A percentile compares a stretch with the other conserved stretches of the same genome.
phyloP scores from a whole-genome alignment of 1,284 basidiomycete species.

The Papiliotrema nemorosa region DNA sequence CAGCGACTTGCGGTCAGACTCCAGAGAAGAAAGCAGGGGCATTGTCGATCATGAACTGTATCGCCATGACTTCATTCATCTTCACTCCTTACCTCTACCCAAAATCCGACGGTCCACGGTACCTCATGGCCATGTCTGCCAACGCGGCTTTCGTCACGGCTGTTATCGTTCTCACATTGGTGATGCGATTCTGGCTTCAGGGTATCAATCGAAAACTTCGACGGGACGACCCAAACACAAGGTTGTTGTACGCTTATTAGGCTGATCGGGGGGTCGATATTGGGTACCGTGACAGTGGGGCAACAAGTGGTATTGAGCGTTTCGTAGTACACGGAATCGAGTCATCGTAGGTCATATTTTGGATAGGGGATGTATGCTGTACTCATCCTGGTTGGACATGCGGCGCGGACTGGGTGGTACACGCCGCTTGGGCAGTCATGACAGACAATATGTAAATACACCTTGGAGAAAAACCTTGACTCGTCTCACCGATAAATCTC shows the following conservation, averaged over 20 bases:
- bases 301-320: no score
- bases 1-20: slow-evolving; percentile 32
- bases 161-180: slow-evolving; percentile 13
- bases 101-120: slow-evolving; percentile 18
- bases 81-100: slow-evolving; percentile 33
- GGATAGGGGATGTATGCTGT: no score
- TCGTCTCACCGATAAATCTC: no score
- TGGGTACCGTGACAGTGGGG: no score
- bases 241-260: slow-evolving; percentile 15
- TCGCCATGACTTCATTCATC: slow-evolving; percentile 26
- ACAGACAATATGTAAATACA: no score
- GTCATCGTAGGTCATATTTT: no score
- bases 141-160: slow-evolving; percentile 14
- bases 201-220: slow-evolving; percentile 4
- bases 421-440: no score
- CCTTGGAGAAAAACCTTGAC: no score
- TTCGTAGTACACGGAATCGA: no score
- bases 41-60: slow-evolving; percentile 25
- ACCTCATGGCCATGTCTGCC: slow-evolving; percentile 18
- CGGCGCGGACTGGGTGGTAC: no score
- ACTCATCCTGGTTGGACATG: no score
- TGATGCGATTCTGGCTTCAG: slow-evolving; percentile 9
- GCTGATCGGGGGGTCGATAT: no score
- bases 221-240: slow-evolving; percentile 3
- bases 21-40: slow-evolving; percentile 35